phyloP scores from a whole-genome alignment of 2,329 filamentous ascomycete species.

The Nothophaeocryptopus gaeumannii region DNA sequence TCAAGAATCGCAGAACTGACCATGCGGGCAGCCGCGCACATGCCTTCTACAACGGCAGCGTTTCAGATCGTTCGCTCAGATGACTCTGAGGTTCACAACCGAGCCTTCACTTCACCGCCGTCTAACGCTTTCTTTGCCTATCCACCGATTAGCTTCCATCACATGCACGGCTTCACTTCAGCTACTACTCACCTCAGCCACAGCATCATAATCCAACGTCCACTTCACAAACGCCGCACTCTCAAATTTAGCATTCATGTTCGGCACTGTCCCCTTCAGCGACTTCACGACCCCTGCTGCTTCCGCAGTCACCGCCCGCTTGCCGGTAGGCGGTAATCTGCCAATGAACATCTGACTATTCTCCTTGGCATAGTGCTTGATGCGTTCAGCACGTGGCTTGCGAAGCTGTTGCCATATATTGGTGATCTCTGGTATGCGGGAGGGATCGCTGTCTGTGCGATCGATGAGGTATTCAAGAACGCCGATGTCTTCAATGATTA shows the following conservation, averaged over 20 bases:
- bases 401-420: slow-evolving; percentile 9
- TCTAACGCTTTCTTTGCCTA: neutral
- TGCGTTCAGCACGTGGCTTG: slow-evolving; percentile 12
- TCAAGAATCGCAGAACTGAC: no score
- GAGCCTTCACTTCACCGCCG: neutral
- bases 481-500: slow-evolving; percentile 15
- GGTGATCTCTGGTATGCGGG: slow-evolving; percentile 5
- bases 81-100: no score
- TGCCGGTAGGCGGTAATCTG: neutral
- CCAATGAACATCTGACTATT: slow-evolving; percentile 4
- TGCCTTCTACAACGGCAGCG: no score
- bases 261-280: neutral
- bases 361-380: slow-evolving; percentile 12
- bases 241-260: slow-evolving; percentile 9
- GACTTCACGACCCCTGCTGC: neutral
- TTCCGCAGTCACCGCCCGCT: no score
- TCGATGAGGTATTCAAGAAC: slow-evolving; percentile 12
- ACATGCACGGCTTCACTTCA: neutral
- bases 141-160: neutral
- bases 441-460: neutral
- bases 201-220: slow-evolving; percentile 13
- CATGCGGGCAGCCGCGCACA: no score
- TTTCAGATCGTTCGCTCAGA: no score
- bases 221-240: slow-evolving; percentile 7
- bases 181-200: slow-evolving; percentile 7